These are phyloP conservation scores for Collybiopsis confluens DNA, from an alignment of 768 basidiomycete genomes.

Conservation along the genomic window DNA sequence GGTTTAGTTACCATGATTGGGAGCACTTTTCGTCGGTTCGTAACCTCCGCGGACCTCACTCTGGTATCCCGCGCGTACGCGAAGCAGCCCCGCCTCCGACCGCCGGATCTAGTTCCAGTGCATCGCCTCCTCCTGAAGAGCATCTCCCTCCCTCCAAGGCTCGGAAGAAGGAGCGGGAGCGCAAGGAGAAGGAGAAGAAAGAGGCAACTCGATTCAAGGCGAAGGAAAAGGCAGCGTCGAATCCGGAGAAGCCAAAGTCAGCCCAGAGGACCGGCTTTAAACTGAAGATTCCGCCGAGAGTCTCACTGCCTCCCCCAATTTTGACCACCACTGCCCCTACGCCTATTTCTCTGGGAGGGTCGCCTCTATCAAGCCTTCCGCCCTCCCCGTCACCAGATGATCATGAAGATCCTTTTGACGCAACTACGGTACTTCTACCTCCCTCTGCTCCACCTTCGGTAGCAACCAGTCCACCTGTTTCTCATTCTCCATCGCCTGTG, in stretches of 20 bases:
- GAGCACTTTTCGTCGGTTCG: slow-evolving; percentile 95
- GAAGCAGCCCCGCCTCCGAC: slow-evolving; percentile 39
- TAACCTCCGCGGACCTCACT: slow-evolving; percentile 79
- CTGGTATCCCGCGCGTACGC: slow-evolving; percentile 61
- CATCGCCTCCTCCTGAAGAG: slow-evolving; percentile 25
- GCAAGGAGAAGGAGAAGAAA: slow-evolving; percentile 19
- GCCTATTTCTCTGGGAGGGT: slow-evolving; percentile 3
- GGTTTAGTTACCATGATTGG: slow-evolving; percentile 80
- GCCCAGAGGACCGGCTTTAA: slow-evolving; percentile 4
- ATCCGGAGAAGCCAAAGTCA: slow-evolving; percentile 7
- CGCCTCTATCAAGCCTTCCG: slow-evolving; percentile 14
- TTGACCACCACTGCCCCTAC: slow-evolving; percentile 9
- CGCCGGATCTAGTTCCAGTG: slow-evolving; percentile 26
- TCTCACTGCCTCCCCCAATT: not conserved
- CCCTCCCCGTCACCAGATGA: slow-evolving; percentile 3
- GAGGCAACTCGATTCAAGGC: slow-evolving; percentile 19
- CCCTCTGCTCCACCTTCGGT: slow-evolving; percentile 27
- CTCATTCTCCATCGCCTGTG: slow-evolving; percentile 21
- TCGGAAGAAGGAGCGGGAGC: slow-evolving; percentile 23
- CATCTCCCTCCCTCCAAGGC: slow-evolving; percentile 21
- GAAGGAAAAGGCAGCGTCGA: slow-evolving; percentile 13
- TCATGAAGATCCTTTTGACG: slow-evolving; percentile 23
- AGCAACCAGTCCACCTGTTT: slow-evolving; percentile 26
- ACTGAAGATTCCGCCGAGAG: slow-evolving; percentile 7
- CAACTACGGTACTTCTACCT: slow-evolving; percentile 39